These are phyloP conservation scores for Plasmodium cynomolgi DNA, from an alignment of 169 alveolate species.

Conservation along the genomic window DNA sequence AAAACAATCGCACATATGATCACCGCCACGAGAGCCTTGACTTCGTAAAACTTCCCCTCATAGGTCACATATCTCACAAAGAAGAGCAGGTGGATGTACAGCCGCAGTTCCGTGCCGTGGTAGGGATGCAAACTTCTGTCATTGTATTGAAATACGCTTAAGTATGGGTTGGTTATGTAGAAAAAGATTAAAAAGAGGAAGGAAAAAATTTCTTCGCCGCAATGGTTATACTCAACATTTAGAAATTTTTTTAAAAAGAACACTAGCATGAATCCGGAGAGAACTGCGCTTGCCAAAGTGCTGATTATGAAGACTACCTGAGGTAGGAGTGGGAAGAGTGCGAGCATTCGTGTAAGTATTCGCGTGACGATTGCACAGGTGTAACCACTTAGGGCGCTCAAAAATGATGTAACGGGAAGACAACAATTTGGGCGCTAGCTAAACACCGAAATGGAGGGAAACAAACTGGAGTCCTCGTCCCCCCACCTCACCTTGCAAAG, in stretches of 20 bases:
- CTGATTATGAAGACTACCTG: conserved; percentile 49
- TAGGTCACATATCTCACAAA: conserved; percentile 30
- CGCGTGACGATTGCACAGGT: not conserved
- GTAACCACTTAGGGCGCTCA: not conserved
- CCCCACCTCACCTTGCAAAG: not conserved
- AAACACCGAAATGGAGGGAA: not conserved
- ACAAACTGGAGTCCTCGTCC: not conserved
- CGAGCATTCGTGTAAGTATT: not conserved
- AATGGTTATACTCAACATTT: conserved; percentile 43
- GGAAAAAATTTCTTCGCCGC: conserved; percentile 56
- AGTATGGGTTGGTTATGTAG: conserved; percentile 46
- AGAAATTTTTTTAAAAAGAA: conserved; percentile 49
- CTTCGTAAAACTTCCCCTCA: conserved; percentile 39
- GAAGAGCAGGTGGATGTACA: conserved; percentile 34
- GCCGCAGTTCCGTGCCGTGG: conserved; percentile 61
- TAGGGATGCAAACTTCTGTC: conserved; percentile 63
- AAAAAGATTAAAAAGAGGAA: conserved; percentile 51
- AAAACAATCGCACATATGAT: conserved; percentile 32
- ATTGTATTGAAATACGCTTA: conserved; percentile 52
- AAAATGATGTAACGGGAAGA: not conserved
- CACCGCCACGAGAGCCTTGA: conserved; percentile 43
- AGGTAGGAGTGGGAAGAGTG: not conserved
- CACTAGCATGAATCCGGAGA: conserved; percentile 56
- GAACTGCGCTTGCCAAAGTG: not conserved
- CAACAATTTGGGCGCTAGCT: not conserved